A percentile compares a stretch with the other conserved stretches of the same genome.
Conservation (phyloP, 306 rosid species). For the Nissolia schottii region DNA sequence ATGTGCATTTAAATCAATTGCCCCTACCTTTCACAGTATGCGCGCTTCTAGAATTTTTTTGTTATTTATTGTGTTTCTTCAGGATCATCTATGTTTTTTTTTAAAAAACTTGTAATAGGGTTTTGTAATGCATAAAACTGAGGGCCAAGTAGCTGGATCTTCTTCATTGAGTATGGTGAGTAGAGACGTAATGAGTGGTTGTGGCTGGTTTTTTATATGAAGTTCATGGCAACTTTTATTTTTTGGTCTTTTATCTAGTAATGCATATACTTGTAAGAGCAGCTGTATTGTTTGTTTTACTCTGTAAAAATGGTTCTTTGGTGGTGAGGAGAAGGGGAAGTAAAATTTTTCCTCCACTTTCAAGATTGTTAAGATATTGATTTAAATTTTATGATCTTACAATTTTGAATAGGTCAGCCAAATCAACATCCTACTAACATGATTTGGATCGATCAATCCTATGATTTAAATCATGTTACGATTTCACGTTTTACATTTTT, state of each 20-base stretch:
- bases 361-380: no score
- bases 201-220: not conserved
- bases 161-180: not conserved
- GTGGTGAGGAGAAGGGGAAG: not conserved
- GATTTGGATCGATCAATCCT: no score
- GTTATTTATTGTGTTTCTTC: no score
- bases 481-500: no score
- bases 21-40: not conserved
- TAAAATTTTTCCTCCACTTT: not conserved
- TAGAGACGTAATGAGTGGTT: not conserved
- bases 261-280: not conserved
- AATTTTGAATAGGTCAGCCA: no score
- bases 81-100: no score
- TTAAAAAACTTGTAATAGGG: not conserved
- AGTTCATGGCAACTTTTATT: not conserved
- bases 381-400: no score
- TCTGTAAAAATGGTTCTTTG: not conserved
- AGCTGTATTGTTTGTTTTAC: not conserved
- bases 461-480: no score
- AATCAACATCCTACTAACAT: no score
- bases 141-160: not conserved
- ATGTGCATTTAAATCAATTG: not conserved
- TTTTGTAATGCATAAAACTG: not conserved
- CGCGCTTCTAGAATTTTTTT: no score
- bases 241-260: not conserved